phyloP scores from a whole-genome alignment of 106 monocot genomes.

The Dendrobium huoshanense region DNA sequence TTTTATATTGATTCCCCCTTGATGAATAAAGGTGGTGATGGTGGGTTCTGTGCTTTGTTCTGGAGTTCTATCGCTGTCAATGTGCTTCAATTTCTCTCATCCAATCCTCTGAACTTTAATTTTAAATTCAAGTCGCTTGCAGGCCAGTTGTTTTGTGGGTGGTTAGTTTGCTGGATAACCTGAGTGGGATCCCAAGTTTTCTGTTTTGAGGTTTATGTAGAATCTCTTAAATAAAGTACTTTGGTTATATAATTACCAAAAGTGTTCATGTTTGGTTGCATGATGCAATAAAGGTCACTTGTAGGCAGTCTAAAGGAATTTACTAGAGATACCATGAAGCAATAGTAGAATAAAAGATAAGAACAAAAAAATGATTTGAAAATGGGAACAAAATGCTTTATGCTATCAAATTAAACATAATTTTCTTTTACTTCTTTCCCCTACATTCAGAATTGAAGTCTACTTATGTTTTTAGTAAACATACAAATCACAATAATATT shows the following conservation, averaged over 20 bases:
- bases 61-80: no score
- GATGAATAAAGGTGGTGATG: no score
- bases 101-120: no score
- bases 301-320: neutral
- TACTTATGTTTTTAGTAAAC: neutral
- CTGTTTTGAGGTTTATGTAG: no score
- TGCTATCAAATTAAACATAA: neutral
- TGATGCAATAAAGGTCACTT: neutral
- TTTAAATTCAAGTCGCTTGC: no score
- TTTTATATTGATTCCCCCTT: no score
- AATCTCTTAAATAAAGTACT: neutral
- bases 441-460: neutral
- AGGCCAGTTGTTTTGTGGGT: no score
- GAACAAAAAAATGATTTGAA: neutral
- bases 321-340: neutral
- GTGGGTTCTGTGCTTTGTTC: no score
- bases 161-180: no score
- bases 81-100: no score
- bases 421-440: neutral
- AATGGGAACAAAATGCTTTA: neutral
- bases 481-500: neutral
- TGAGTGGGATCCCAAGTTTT: no score
- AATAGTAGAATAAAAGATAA: neutral
- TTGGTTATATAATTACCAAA: neutral
- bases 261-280: neutral